These are phyloP conservation scores for Fraxinus velutina DNA, from an alignment of 305 asterid species.

Conservation along the genomic window DNA sequence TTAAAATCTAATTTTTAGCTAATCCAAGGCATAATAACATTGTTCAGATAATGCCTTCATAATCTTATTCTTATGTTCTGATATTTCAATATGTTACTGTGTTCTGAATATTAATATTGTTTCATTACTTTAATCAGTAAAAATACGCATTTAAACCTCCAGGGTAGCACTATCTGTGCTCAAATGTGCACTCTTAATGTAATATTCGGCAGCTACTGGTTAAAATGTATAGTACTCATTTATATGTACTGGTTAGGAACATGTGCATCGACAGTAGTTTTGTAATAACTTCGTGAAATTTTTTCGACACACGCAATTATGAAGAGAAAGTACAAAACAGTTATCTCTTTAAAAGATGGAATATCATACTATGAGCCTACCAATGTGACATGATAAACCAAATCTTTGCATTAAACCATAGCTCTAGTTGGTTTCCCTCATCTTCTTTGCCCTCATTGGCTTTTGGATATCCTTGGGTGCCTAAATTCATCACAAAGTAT, in stretches of 20 bases:
- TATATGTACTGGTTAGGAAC: neutral
- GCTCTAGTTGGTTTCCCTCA: neutral
- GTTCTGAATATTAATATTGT: conserved; percentile 15
- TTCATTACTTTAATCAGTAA: neutral
- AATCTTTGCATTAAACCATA: neutral
- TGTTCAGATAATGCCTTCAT: conserved; percentile 12
- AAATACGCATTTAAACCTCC: neutral
- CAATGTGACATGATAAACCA: neutral
- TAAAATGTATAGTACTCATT: neutral
- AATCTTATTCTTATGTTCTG: conserved; percentile 14
- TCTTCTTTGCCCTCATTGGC: neutral
- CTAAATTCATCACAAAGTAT: neutral
- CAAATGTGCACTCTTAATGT: neutral
- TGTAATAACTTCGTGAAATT: neutral
- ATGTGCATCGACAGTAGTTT: neutral
- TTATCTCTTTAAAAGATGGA: neutral
- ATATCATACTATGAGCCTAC: neutral
- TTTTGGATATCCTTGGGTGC: neutral
- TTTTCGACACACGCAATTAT: neutral
- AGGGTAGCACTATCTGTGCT: neutral
- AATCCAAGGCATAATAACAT: neutral
- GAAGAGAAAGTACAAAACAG: neutral
- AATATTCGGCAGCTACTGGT: neutral
- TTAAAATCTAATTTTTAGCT: neutral
- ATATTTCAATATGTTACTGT: conserved; percentile 5